Percentiles rank a stretch among this genome's conserved stretches.
Conservation (phyloP, 371 early-diverging fungal species). For the Zychaea mexicana region DNA sequence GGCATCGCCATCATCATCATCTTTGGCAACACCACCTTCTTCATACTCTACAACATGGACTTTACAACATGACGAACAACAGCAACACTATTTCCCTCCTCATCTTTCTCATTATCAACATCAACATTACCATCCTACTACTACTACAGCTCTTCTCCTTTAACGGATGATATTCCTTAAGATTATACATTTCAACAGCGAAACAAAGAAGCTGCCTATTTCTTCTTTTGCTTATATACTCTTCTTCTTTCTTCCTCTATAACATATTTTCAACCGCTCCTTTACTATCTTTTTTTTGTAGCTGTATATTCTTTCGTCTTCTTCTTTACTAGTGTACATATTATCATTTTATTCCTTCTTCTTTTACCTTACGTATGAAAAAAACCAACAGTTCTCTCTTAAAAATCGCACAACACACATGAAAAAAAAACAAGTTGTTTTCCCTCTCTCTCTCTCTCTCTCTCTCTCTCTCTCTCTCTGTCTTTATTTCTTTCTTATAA, state of each 20-base stretch:
- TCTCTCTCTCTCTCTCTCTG: neutral
- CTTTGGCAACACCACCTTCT: neutral
- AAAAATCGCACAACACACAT: too few relatives aligned
- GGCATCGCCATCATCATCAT: neutral
- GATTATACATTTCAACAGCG: neutral
- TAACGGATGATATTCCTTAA: too few relatives aligned
- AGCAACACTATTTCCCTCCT: neutral
- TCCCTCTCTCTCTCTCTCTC: neutral
- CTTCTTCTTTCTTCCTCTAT: neutral
- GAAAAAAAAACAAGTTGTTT: too few relatives aligned
- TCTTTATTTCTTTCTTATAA: too few relatives aligned
- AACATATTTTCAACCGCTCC: too few relatives aligned
- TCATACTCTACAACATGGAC: neutral
- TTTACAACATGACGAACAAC: too few relatives aligned
- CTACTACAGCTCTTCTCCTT: neutral
- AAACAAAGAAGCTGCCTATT: neutral
- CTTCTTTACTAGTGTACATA: too few relatives aligned
- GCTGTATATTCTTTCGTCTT: too few relatives aligned
- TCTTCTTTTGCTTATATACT: neutral
- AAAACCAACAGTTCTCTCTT: too few relatives aligned
- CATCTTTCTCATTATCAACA: neutral
- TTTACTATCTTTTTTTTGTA: too few relatives aligned
- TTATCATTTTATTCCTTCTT: too few relatives aligned
- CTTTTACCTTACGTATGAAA: too few relatives aligned
- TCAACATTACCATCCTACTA: neutral